Percentiles rank a stretch among this genome's conserved stretches.
These are phyloP conservation scores for Phymatotrichopsis omnivora DNA, from an alignment of 2,329 filamentous ascomycete genomes.

Conservation along the genomic window DNA sequence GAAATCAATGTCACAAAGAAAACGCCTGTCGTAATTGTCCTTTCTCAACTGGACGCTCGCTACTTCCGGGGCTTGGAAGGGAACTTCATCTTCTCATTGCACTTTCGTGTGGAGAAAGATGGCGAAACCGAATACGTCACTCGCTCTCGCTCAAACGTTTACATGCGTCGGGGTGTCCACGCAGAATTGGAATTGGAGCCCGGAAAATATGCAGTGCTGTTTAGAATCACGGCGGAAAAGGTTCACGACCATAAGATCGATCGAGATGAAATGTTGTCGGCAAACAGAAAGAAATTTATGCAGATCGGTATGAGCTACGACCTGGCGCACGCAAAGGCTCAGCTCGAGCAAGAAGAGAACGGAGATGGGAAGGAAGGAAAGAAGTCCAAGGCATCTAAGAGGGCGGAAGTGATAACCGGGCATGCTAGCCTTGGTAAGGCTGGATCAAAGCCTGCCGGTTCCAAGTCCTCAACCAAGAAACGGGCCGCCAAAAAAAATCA, in stretches of 20 bases:
- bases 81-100: slow-evolving; percentile 47
- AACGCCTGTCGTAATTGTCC: slow-evolving; percentile 49
- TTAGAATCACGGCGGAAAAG: slow-evolving; percentile 56
- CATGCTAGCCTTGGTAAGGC: slow-evolving; percentile 37
- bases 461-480: slow-evolving; percentile 32
- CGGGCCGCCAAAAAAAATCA: slow-evolving; percentile 26
- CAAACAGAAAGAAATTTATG: slow-evolving; percentile 61
- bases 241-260: slow-evolving; percentile 44
- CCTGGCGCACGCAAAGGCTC: slow-evolving; percentile 57
- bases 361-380: slow-evolving; percentile 40
- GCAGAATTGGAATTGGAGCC: slow-evolving; percentile 65
- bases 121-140: slow-evolving; percentile 37
- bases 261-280: slow-evolving; percentile 32
- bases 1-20: slow-evolving; percentile 47
- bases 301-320: slow-evolving; percentile 61
- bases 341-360: slow-evolving; percentile 43
- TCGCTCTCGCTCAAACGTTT: slow-evolving; percentile 26
- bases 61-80: slow-evolving; percentile 54
- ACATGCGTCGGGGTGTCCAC: slow-evolving; percentile 63
- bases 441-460: background rate
- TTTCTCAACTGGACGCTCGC: slow-evolving; percentile 52
- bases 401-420: slow-evolving; percentile 36
- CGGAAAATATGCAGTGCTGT: slow-evolving; percentile 63
- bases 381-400: slow-evolving; percentile 36
- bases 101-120: slow-evolving; percentile 46